These are phyloP conservation scores for Petunia hybrid DNA, from an alignment of 305 asterid species.

Conservation along the genomic window DNA sequence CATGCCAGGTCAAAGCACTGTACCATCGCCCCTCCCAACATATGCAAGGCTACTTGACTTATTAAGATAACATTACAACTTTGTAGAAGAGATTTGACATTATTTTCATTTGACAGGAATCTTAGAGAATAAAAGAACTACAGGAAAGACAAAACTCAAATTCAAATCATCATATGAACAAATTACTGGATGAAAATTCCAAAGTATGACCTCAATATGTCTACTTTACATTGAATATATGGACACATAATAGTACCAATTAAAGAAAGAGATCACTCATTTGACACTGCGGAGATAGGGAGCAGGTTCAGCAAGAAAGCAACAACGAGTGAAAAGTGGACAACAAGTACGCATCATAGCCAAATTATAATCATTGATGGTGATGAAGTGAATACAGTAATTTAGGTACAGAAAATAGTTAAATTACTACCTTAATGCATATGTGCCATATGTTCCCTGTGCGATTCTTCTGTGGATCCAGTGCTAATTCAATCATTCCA, in stretches of 20 bases:
- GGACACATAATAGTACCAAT: not conserved
- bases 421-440: slow-evolving; percentile 72
- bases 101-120: not conserved
- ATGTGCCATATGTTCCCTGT: slow-evolving; percentile 98
- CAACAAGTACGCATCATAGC: not conserved
- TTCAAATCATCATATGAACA: not conserved
- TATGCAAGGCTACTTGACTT: not conserved
- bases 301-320: not conserved
- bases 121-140: not conserved
- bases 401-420: slow-evolving; percentile 13
- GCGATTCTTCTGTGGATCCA: slow-evolving; percentile 80
- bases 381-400: not conserved
- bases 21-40: not conserved
- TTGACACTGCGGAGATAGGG: slow-evolving; percentile 4
- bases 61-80: not conserved
- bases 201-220: not conserved
- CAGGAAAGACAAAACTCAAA: not conserved
- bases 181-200: not conserved
- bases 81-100: not conserved
- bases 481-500: slow-evolving; percentile 67
- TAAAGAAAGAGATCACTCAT: slow-evolving; percentile 12
- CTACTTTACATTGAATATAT: slow-evolving; percentile 13
- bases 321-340: not conserved
- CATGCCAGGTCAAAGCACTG: slow-evolving; percentile 21
- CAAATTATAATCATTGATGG: slow-evolving; percentile 9